These are phyloP conservation scores for Cardamine occulta DNA, from an alignment of 345 rosid genomes.

Conservation along the genomic window DNA sequence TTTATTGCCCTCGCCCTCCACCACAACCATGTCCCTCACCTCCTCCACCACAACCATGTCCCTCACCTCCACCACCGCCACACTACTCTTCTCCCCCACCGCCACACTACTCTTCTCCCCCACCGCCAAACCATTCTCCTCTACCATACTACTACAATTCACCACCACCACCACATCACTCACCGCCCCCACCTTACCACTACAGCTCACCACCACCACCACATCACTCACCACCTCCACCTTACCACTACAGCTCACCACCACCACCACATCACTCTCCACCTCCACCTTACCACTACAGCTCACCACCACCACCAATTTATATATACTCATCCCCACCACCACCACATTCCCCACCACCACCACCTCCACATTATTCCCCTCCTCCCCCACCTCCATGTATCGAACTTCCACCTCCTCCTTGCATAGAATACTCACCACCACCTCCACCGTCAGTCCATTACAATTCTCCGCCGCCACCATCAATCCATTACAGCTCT, in stretches of 20 bases:
- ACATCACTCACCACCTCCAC: conserved; percentile 45
- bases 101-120: conserved; percentile 2
- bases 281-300: conserved; percentile 50
- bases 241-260: conserved; percentile 14
- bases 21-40: conserved; percentile 21
- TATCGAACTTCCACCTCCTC: conserved; percentile 59
- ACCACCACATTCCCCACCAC: conserved; percentile 49
- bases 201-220: conserved; percentile 33
- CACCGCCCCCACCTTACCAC: conserved; percentile 35
- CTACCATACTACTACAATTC: conserved; percentile 9
- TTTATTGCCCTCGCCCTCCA: conserved; percentile 43
- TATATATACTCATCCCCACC: conserved; percentile 33
- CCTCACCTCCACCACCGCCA: conserved; percentile 9
- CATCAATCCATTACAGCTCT: conserved; percentile 35
- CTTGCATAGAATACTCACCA: conserved; percentile 53
- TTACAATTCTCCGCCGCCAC: conserved; percentile 47
- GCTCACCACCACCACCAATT: conserved; percentile 43
- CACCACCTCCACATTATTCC: conserved; percentile 54
- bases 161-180: conserved; percentile 29
- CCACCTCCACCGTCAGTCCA: conserved; percentile 54
- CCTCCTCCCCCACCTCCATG: conserved; percentile 67
- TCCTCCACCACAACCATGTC: conserved; percentile 4
- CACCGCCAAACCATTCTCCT: not conserved
- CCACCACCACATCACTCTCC: conserved; percentile 54
- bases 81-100: conserved; percentile 4